Percentiles rank a stretch among this genome's conserved stretches.
Evolutionary conservation across 805 yeast species (phyloP).

Genomic region (Yarrowia sp.): DNA sequence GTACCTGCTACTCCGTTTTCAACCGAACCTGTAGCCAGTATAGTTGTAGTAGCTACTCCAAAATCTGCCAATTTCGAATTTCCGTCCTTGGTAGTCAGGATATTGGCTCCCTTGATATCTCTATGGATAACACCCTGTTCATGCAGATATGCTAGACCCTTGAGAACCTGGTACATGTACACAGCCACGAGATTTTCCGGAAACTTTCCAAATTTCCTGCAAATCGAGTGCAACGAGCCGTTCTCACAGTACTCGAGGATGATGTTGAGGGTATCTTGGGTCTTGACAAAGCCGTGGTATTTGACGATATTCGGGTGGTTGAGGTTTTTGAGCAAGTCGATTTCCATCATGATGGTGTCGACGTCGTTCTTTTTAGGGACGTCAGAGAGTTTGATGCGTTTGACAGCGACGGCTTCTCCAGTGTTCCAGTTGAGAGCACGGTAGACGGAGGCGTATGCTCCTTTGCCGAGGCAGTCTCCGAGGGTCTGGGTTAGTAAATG

Average conservation of each 20-base stretch:
- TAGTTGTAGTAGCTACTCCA: slow-evolving; percentile 63
- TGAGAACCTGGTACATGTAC: slow-evolving; percentile 54
- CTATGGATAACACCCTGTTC: slow-evolving; percentile 74
- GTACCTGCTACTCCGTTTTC: slow-evolving; percentile 62
- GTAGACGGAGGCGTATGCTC: slow-evolving; percentile 89
- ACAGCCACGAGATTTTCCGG: slow-evolving; percentile 53
- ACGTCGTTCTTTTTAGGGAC: slow-evolving; percentile 38
- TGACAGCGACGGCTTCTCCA: slow-evolving; percentile 71
- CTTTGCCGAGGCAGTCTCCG: slow-evolving; percentile 72
- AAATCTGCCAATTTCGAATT: slow-evolving; percentile 72
- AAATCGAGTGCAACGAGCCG: slow-evolving; percentile 60
- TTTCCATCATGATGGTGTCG: slow-evolving; percentile 59
- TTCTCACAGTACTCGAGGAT: slow-evolving; percentile 64
- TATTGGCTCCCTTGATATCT: slow-evolving; percentile 75
- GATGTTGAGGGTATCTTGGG: slow-evolving; percentile 52
- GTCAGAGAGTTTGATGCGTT: slow-evolving; percentile 61
- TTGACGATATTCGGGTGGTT: slow-evolving; percentile 66
- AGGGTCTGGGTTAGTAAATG: slow-evolving; percentile 34
- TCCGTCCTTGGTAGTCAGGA: slow-evolving; percentile 58
- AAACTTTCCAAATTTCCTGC: slow-evolving; percentile 52
- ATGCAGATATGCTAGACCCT: slow-evolving; percentile 64
- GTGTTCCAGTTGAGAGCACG: slow-evolving; percentile 67
- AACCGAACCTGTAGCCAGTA: slow-evolving; percentile 31
- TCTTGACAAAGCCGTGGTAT: slow-evolving; percentile 64
- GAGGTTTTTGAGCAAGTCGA: slow-evolving; percentile 59